phyloP scores from a whole-genome alignment of 208 protist genomes.

The Plasmodiophora brassicae region DNA sequence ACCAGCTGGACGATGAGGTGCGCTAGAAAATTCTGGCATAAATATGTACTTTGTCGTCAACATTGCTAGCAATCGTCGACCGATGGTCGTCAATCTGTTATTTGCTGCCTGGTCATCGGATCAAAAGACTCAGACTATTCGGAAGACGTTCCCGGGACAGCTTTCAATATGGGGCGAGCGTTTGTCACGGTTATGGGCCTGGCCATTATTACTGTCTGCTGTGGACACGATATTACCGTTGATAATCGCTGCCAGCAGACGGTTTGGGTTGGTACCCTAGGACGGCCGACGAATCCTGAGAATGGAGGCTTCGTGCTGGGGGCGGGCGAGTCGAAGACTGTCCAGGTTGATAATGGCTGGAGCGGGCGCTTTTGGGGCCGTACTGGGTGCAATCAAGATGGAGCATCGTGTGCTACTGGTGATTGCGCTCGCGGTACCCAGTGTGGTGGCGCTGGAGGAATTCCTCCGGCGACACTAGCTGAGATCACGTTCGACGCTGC shows the following conservation, averaged over 20 bases:
- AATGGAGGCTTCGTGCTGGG: not conserved
- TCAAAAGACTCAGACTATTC: too few species aligned
- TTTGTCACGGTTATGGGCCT: too few species aligned
- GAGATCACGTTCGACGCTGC: slow-evolving; percentile 9
- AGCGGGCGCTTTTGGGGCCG: slow-evolving; percentile 9
- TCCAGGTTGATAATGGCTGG: not conserved
- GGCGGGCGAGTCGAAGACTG: not conserved
- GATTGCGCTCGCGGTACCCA: not conserved
- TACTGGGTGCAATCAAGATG: not conserved
- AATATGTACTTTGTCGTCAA: too few species aligned
- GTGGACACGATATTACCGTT: not conserved
- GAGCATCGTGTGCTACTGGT: not conserved
- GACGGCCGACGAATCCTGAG: not conserved
- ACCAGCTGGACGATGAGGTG: too few species aligned
- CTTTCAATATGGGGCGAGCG: too few species aligned
- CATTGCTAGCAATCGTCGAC: too few species aligned
- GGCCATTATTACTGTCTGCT: too few species aligned
- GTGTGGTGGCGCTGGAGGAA: not conserved
- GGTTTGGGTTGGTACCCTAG: not conserved
- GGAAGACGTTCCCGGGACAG: too few species aligned
- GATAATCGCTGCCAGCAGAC: not conserved
- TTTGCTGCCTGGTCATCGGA: too few species aligned
- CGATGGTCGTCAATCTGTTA: too few species aligned
- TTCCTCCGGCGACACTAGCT: not conserved
- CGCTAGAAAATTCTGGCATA: too few species aligned